Percentiles rank a stretch among this genome's conserved stretches.
These are phyloP conservation scores for Melaleuca quinquenervia DNA, from an alignment of 345 rosid genomes.

Conservation along the genomic window DNA sequence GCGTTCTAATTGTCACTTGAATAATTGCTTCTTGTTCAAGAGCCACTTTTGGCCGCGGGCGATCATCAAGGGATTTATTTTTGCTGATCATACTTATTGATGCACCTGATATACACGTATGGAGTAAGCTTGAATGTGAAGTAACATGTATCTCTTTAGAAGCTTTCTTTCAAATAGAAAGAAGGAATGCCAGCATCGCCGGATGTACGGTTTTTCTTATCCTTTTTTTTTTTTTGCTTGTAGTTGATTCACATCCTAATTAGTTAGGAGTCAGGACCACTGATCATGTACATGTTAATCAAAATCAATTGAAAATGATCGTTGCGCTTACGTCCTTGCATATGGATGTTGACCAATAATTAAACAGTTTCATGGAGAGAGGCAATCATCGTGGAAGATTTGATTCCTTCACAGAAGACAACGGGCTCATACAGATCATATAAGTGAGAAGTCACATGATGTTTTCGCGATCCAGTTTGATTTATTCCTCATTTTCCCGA, in stretches of 20 bases:
- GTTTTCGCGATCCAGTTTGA: neutral
- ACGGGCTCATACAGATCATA: neutral
- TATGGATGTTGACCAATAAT: neutral
- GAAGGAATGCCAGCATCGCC: neutral
- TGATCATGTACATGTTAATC: neutral
- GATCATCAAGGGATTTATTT: neutral
- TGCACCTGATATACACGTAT: neutral
- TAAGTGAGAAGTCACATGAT: neutral
- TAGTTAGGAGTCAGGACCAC: neutral
- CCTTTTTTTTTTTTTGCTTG: neutral
- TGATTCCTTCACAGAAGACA: neutral
- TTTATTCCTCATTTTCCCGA: neutral
- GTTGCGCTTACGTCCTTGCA: neutral
- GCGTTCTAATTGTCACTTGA: neutral
- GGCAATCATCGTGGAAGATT: neutral
- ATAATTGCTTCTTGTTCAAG: neutral
- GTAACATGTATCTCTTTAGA: neutral
- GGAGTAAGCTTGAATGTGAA: neutral
- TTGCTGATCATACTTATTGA: neutral
- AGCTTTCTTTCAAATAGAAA: neutral
- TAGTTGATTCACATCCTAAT: neutral
- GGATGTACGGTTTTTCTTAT: neutral
- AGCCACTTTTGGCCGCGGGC: neutral
- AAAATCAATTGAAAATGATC: neutral
- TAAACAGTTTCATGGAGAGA: neutral